Evolutionary conservation across 192 early-diverging fungal genomes (phyloP).

Genomic region (Podila minutissima): DNA sequence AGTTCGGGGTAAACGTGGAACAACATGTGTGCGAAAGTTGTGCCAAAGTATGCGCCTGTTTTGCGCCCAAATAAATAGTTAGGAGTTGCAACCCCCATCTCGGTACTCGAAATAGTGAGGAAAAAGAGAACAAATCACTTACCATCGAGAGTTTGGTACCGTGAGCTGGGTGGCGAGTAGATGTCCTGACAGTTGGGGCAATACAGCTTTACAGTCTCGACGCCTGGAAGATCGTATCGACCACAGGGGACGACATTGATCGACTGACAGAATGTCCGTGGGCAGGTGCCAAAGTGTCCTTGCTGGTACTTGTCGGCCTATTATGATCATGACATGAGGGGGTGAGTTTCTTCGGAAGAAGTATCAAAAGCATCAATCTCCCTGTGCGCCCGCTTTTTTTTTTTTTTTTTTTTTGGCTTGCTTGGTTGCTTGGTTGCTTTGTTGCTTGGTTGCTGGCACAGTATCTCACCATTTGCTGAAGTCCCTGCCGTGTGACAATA

Average conservation of each 20-base stretch:
- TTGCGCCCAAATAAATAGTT: too few species aligned
- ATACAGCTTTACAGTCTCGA: conserved; percentile 77
- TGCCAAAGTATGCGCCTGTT: conserved; percentile 92
- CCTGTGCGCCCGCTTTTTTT: neutral
- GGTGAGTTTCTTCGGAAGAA: too few species aligned
- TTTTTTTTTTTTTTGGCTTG: neutral
- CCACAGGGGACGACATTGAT: conserved; percentile 75
- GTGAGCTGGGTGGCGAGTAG: conserved; percentile 76
- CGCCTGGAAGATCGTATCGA: conserved; percentile 70
- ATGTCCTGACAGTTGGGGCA: conserved; percentile 86
- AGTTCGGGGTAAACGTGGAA: conserved; percentile 88
- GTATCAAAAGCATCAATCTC: too few species aligned
- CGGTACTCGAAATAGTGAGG: neutral
- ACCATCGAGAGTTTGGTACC: conserved; percentile 77
- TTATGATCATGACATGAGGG: neutral
- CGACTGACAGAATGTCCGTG: conserved; percentile 74
- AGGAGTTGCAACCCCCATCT: too few species aligned
- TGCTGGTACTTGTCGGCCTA: conserved; percentile 76
- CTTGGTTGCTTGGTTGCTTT: neutral
- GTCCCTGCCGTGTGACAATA: conserved; percentile 87
- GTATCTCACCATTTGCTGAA: conserved; percentile 80
- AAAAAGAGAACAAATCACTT: neutral
- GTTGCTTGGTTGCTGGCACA: neutral
- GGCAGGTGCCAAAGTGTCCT: conserved; percentile 81
- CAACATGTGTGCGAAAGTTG: conserved; percentile 94